phyloP scores from a whole-genome alignment of 768 basidiomycete species.

The Collybia mongolica region DNA sequence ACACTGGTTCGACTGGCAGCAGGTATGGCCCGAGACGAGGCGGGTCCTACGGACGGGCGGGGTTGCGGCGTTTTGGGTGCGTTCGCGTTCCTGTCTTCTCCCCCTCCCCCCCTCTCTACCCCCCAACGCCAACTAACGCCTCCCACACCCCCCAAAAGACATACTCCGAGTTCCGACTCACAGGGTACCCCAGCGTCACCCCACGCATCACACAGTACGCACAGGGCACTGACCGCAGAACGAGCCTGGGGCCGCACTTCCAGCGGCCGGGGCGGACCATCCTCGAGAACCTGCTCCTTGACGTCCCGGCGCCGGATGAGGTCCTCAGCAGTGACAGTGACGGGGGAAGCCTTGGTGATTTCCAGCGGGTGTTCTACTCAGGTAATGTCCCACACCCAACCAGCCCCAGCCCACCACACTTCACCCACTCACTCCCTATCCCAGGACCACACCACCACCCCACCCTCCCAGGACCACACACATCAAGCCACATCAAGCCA shows the following conservation, averaged over 20 bases:
- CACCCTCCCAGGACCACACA: conserved; percentile 13
- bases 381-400: conserved; percentile 31
- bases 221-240: conserved; percentile 52
- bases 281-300: conserved; percentile 66
- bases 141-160: too few relatives aligned
- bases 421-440: neutral
- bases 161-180: conserved; percentile 75
- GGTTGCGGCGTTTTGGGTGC: conserved; percentile 73
- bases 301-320: conserved; percentile 55
- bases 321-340: conserved; percentile 19
- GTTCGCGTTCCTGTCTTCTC: conserved; percentile 12
- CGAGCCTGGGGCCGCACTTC: conserved; percentile 72
- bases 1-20: conserved; percentile 80
- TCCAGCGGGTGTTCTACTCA: conserved; percentile 58
- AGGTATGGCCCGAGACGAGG: conserved; percentile 67
- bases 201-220: conserved; percentile 61
- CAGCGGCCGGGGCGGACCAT: conserved; percentile 79
- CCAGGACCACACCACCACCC: too few relatives aligned
- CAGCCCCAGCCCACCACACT: too few relatives aligned
- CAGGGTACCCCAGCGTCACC: conserved; percentile 54
- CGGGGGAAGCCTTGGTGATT: conserved; percentile 34
- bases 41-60: conserved; percentile 62
- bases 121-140: too few relatives aligned
- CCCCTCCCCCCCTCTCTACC: too few relatives aligned
- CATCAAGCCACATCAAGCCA: conserved; percentile 30